Base-by-base conservation (phyloP, 2,329 filamentous ascomycete species). In the Pseudogymnoascus sp. region DNA sequence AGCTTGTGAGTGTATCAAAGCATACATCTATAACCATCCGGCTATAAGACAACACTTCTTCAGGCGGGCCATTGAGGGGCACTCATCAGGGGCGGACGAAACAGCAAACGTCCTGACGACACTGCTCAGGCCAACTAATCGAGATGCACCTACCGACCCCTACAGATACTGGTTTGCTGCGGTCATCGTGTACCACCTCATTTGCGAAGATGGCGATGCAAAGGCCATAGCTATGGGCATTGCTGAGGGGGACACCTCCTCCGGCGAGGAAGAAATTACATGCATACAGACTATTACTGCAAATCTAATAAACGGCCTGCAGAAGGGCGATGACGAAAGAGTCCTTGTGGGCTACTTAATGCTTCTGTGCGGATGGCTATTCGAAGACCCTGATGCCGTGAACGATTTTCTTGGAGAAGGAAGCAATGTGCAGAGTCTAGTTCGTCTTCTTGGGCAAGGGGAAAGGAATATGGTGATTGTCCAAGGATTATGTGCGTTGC, bases 351-450 rank as follows among this genome's bases (percentile, higher is more conserved):
- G 89, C 4, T 96, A 96, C 70, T 75, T 97, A 12, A 97, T 96
- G 87, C 76, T 97, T 8, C 81, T 99, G 2, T 85, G 89, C 34
- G 86, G 88, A 22, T 96, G 93, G 90, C 78, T 97, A 8, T 99
- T 92, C 70, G 93, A 99, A 70, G 91, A 96, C 67, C 84, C 91
- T 6, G 88, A 91, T 67, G 92, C 88, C 2, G 90, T 97, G 16
- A 91, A 97, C 72, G 91, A 99, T 73, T 91, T 99, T 65, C 79
- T 99, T 1, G 87, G 86, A 4, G 94, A 99, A 73, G 93, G 90
- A 1, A 96, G 91, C 74, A 95, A 91, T 70, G 81, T 97, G n/a
- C 89, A 97, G 69, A 89, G 86, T 47, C 78, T 97, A 32, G 84
- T 94, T 12, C 89, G 94, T 67, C 83, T 86, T 28, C 85, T 90